These are phyloP conservation scores for Pelargonium fulgidum DNA, from an alignment of 441 rosid genomes.

Conservation along the genomic window DNA sequence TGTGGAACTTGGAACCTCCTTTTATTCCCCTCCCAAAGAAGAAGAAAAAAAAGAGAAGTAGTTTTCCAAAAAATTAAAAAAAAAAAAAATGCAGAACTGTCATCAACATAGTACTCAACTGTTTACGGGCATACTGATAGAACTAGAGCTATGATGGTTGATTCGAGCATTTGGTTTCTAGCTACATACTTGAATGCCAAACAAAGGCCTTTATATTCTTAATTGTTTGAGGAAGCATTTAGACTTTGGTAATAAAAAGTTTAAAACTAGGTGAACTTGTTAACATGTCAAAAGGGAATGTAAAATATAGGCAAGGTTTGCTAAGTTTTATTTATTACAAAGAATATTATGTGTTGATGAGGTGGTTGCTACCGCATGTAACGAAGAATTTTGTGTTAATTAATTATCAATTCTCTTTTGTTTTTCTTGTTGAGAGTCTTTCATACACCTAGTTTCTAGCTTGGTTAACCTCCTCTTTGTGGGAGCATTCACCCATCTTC, in stretches of 20 bases:
- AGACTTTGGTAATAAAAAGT: not conserved
- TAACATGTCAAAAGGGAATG: too few relatives aligned
- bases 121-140: not conserved
- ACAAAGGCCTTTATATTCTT: not conserved
- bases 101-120: conserved; percentile 2
- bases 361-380: too few relatives aligned
- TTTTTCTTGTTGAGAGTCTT: too few relatives aligned
- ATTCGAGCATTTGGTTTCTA: not conserved
- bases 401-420: too few relatives aligned
- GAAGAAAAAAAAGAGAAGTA: not conserved
- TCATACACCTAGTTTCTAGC: too few relatives aligned
- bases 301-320: not conserved
- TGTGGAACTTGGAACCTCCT: not conserved
- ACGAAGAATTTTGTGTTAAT: too few relatives aligned
- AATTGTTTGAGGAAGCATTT: not conserved
- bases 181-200: not conserved
- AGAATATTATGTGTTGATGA: too few relatives aligned
- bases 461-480: too few relatives aligned
- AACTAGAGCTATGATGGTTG: not conserved
- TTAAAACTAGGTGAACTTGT: not conserved
- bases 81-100: not conserved
- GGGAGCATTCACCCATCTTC: too few relatives aligned
- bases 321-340: too few relatives aligned
- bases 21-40: not conserved
- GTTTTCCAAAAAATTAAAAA: too few relatives aligned